Base-by-base conservation (phyloP, 768 basidiomycete genomes). In the Amanita brunnescens region DNA sequence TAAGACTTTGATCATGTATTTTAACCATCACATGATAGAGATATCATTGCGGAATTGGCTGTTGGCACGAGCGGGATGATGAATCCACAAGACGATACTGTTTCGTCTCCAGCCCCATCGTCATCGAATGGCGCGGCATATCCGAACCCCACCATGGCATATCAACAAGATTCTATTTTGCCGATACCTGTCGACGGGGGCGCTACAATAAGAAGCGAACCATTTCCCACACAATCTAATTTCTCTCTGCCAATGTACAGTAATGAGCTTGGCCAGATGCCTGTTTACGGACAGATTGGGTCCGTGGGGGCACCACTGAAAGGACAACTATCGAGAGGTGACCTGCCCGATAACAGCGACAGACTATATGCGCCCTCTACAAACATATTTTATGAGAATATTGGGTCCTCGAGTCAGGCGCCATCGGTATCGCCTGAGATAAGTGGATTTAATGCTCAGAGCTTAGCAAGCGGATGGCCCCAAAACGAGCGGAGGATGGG, bases 221-320 rank as follows among this genome's bases (percentile, higher is more conserved):
- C 14, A 10, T 9, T 26, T 29, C 13, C 14, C 6, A 12, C 52
- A 26, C 48, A 58, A 12, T 42, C 55, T 32, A 59, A 64, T 44
- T 68, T 68, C 52, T 60, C 70, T 13, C 65, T 83, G 3, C 81
- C 82, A 0, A 71, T 80, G 59, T 77, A 81, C 57, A 75, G 71
- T 58, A 74, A 74, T 41, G 81, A 83, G 49, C 64, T 83, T 6
- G 81, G 80, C 2, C 67, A 77, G 35, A 62, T 83, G 0, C 82
- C 81, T 1, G 60, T 72, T 4, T 70, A 70, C 53, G 71, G 70
- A 2, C 68, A 72, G 53, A 69, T 72, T 53, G 69, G 63, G 40
- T 71, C 70, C 41, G 59, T 61, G 1, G 69, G 70, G 43, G 59
- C 64, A 38, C 38, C 38, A 9, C 8, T 21, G 38, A 20, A 9